Conservation (phyloP, 2,329 filamentous ascomycete species). For the Biscogniauxia marginata region DNA sequence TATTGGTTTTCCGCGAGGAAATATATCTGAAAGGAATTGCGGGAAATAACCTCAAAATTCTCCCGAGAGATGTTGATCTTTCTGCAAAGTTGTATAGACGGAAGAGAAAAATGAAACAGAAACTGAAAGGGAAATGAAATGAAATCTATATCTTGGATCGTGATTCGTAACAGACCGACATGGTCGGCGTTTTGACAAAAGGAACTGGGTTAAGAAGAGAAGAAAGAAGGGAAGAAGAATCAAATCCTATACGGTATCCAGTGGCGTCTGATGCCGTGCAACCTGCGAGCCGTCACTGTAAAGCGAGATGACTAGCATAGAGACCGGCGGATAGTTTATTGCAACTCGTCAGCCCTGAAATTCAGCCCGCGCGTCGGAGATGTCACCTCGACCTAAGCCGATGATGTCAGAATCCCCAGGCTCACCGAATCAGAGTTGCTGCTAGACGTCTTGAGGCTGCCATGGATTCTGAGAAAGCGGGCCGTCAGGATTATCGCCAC, state of each 20-base stretch:
- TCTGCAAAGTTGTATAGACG: background rate
- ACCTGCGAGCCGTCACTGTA: too few relatives aligned
- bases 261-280: too few relatives aligned
- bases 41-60: too few relatives aligned
- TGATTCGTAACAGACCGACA: background rate
- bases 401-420: background rate
- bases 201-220: too few relatives aligned
- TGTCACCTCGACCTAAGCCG: background rate
- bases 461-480: background rate
- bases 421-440: background rate
- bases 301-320: too few relatives aligned
- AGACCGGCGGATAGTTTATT: too few relatives aligned
- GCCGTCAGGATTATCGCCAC: background rate
- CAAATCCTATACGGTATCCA: too few relatives aligned
- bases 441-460: background rate
- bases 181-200: too few relatives aligned
- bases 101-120: background rate
- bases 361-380: background rate
- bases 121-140: too few relatives aligned
- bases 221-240: background rate
- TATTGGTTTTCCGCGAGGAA: background rate
- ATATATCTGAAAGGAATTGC: too few relatives aligned
- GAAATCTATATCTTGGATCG: background rate
- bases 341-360: background rate
- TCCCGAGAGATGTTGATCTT: too few relatives aligned